These are phyloP conservation scores for Sporopachydermia lactativora DNA, from an alignment of 805 yeast genomes.

Conservation along the genomic window DNA sequence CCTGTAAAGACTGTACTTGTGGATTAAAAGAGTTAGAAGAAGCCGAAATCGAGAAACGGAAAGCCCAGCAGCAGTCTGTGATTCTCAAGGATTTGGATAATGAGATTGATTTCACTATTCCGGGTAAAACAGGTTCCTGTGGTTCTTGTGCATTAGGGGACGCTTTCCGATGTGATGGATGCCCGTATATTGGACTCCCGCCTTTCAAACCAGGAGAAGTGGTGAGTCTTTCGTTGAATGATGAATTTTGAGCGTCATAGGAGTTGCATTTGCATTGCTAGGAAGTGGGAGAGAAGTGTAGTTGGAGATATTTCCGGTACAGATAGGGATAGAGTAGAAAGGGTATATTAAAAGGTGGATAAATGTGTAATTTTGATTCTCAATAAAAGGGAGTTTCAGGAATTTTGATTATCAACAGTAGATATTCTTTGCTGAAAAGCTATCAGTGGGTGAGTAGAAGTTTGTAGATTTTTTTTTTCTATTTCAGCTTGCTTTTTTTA, in stretches of 20 bases:
- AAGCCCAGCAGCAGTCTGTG: slow-evolving; percentile 25
- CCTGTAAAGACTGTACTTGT: slow-evolving; percentile 97
- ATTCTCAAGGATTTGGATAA: slow-evolving; percentile 53
- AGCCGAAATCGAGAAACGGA: slow-evolving; percentile 28
- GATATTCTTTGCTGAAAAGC: too few species aligned
- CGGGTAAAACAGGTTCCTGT: slow-evolving; percentile 95
- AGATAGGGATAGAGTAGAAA: too few species aligned
- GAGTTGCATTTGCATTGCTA: too few species aligned
- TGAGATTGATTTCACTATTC: slow-evolving; percentile 91
- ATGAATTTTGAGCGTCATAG: slow-evolving; percentile 1
- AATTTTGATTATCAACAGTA: too few species aligned
- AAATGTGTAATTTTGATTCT: too few species aligned
- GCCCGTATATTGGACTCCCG: slow-evolving; percentile 94
- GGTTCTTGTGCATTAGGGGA: slow-evolving; percentile 96
- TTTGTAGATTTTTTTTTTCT: too few species aligned
- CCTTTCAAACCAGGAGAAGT: slow-evolving; percentile 97
- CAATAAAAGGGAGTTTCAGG: too few species aligned
- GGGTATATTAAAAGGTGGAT: too few species aligned
- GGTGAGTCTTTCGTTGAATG: slow-evolving; percentile 33
- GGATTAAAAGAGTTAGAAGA: slow-evolving; percentile 87
- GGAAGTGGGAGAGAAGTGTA: too few species aligned
- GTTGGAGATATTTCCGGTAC: too few species aligned
- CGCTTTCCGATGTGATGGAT: slow-evolving; percentile 96
- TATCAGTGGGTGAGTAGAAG: too few species aligned
- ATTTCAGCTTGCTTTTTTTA: too few species aligned